Conservation (phyloP, 2,329 filamentous ascomycete genomes). For the Aspergillus ochraceoroseus region DNA sequence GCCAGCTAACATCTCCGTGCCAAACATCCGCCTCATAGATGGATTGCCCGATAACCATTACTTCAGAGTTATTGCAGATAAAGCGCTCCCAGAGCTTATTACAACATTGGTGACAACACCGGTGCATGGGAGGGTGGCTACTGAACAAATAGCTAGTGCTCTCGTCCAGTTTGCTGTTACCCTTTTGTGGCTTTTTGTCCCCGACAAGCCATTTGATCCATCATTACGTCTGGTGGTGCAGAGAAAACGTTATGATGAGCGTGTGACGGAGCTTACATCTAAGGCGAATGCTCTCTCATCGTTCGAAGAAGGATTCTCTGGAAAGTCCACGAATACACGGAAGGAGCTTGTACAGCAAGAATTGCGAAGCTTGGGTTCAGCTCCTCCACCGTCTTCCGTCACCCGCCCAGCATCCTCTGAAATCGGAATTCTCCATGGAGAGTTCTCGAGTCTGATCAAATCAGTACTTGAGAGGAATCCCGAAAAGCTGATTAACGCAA, state of each 20-base stretch:
- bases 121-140: slow-evolving; percentile 18
- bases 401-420: slow-evolving; percentile 67
- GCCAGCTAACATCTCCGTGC: slow-evolving; percentile 12
- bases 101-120: slow-evolving; percentile 21
- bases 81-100: slow-evolving; percentile 29
- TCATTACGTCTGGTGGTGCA: slow-evolving; percentile 60
- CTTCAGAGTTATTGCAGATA: slow-evolving; percentile 34
- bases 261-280: slow-evolving; percentile 52
- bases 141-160: slow-evolving; percentile 51
- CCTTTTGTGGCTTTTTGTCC: slow-evolving; percentile 73
- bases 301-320: slow-evolving; percentile 65
- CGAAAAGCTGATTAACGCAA: slow-evolving; percentile 27
- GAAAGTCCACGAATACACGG: slow-evolving; percentile 63
- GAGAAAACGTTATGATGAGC: slow-evolving; percentile 53
- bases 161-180: slow-evolving; percentile 74
- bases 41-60: slow-evolving; percentile 29
- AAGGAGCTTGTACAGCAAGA: slow-evolving; percentile 60
- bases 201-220: slow-evolving; percentile 82
- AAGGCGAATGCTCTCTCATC: slow-evolving; percentile 57
- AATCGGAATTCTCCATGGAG: slow-evolving; percentile 68
- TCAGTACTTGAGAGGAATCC: slow-evolving; percentile 49
- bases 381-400: slow-evolving; percentile 62
- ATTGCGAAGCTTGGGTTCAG: slow-evolving; percentile 58
- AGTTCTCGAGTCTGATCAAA: slow-evolving; percentile 72
- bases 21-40: slow-evolving; percentile 20